These are phyloP conservation scores for Pontederia crassipes DNA, from an alignment of 176 grass and related monocot species.

Conservation along the genomic window DNA sequence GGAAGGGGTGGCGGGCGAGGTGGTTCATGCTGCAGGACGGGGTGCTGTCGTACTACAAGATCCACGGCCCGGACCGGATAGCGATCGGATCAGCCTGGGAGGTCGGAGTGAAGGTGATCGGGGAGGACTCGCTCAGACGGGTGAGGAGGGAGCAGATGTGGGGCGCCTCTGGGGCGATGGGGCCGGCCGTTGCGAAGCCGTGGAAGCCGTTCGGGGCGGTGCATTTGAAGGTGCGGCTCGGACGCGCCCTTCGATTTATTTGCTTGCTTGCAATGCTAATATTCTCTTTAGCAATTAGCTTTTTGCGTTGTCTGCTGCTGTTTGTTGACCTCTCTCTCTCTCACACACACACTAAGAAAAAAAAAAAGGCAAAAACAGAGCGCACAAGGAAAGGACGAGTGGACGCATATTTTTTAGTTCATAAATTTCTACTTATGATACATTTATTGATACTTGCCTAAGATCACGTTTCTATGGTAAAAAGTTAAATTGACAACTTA, in stretches of 20 bases:
- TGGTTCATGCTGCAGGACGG: conserved; percentile 85
- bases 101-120: conserved; percentile 47
- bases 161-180: conserved; percentile 22
- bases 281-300: background rate
- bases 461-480: too few relatives aligned
- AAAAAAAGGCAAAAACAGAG: too few relatives aligned
- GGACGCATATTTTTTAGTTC: too few relatives aligned
- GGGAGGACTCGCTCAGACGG: conserved; percentile 49
- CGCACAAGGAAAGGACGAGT: too few relatives aligned
- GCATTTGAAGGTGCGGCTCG: conserved; percentile 72
- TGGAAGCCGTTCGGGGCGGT: conserved; percentile 90
- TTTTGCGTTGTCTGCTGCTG: background rate
- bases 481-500: too few relatives aligned
- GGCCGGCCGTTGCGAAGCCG: conserved; percentile 32
- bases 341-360: too few relatives aligned
- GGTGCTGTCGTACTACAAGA: conserved; percentile 86
- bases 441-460: too few relatives aligned
- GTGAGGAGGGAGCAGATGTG: conserved; percentile 23
- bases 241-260: conserved; percentile 1
- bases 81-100: conserved; percentile 23
- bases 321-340: too few relatives aligned
- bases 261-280: background rate
- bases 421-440: too few relatives aligned
- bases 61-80: conserved; percentile 43
- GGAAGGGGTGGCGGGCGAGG: conserved; percentile 76